Evolutionary conservation across 148 eudicot species (phyloP), one percentile per base, ranked within the genome.

Genomic region (Chenopodium suecicum): DNA sequence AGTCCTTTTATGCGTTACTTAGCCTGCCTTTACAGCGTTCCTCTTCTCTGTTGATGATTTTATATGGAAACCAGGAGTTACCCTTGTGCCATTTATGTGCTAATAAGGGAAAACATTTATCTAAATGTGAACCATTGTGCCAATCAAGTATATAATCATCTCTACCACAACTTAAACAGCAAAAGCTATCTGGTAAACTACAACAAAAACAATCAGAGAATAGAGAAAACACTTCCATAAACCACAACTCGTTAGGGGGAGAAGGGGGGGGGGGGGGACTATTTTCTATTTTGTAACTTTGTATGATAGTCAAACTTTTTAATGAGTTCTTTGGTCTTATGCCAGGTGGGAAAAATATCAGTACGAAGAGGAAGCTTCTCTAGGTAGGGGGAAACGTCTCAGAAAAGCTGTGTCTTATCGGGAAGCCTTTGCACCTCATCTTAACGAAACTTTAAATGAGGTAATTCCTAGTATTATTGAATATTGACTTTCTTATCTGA

Each of bases 371-470:
- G 97, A 91, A 91, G 99, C 97, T 68, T 89, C 96, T 76, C 98
- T 97, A 80, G 99, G 99, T 83, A 88, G 99, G 76, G 99, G 99
- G 62, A 97, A 97, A 86, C 95, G 99, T 79, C 91, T 87, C 77
- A 88, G 99, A 77, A 97, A 97, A 93, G 90, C 96, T 60, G 89
- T 97, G 83, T 92, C 99, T 72, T 97, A 97, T 82, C 90, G 92
- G 84, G 99, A 97, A 86, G 98, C 91, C 78, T 96, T 87, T 88
- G 92, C 94, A 52, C 84, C 88, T 70, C 92, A 89, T 76, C 88
- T 88, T 68, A 84, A 70, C 87, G 99, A 87, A 89, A 85, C 83
- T 84, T 50, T 86, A 31, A 82, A 75, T 72, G 98, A 94, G 97
- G 99, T 96, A 89, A 37, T 29, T 46, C 64, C 34, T 52, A 29